phyloP scores from a whole-genome alignment of 805 yeast species.

The Wickerhamiella sergipiensis region DNA sequence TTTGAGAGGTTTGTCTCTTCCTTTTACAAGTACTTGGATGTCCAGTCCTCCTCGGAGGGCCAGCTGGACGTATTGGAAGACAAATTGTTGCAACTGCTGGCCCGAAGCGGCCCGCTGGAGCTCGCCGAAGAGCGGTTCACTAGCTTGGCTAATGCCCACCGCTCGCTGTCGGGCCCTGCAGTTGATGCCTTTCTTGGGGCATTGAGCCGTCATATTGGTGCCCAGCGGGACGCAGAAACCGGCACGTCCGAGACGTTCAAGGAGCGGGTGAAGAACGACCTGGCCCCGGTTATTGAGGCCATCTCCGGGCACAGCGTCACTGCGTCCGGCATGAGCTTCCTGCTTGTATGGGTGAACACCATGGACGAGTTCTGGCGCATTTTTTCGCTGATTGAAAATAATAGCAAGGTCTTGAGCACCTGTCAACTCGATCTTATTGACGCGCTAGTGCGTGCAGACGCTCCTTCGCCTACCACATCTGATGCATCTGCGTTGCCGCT shows the following conservation, averaged over 20 bases:
- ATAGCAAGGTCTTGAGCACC: conserved; percentile 12
- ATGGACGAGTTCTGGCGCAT: conserved; percentile 19
- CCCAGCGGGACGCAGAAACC: conserved; percentile 8
- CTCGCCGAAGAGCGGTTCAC: conserved; percentile 12
- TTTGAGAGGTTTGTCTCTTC: conserved; percentile 16
- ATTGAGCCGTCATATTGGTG: conserved; percentile 9
- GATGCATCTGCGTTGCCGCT: background rate
- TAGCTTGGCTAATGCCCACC: conserved; percentile 3
- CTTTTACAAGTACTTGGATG: conserved; percentile 13
- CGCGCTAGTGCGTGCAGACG: conserved; percentile 11
- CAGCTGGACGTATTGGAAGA: conserved; percentile 15
- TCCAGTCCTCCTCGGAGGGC: conserved; percentile 2
- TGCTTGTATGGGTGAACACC: conserved; percentile 16
- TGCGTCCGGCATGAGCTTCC: conserved; percentile 16
- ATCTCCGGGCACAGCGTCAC: conserved; percentile 12
- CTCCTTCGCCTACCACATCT: background rate
- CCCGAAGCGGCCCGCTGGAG: conserved; percentile 17
- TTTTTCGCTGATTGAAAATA: conserved; percentile 12
- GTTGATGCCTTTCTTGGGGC: conserved; percentile 15
- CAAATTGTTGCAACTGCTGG: conserved; percentile 17
- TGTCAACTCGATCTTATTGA: conserved; percentile 18
- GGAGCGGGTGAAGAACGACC: conserved; percentile 9
- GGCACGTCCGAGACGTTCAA: conserved; percentile 14
- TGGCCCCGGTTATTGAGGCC: conserved; percentile 10
- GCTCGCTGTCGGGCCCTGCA: conserved; percentile 13